Conservation (phyloP, 1,284 basidiomycete genomes). For the Ganoderma leucocontextum region DNA sequence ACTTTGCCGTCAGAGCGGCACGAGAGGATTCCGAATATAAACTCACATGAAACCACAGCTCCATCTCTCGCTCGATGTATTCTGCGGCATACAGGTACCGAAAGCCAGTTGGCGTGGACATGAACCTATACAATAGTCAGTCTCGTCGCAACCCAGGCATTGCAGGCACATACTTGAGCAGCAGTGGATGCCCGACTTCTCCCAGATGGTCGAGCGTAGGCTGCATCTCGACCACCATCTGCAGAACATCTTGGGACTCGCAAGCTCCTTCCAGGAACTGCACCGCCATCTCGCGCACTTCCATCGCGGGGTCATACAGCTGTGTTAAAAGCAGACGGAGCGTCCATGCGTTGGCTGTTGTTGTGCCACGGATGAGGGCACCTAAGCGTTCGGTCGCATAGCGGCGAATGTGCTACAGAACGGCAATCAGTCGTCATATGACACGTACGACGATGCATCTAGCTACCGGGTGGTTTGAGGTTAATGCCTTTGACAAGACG, state of each 20-base stretch:
- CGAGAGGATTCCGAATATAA: background rate
- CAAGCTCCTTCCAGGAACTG: slow-evolving; percentile 92
- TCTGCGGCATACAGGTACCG: slow-evolving; percentile 90
- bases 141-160: background rate
- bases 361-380: slow-evolving; percentile 72
- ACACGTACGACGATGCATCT: slow-evolving; percentile 14
- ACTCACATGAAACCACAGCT: slow-evolving; percentile 92
- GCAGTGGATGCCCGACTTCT: slow-evolving; percentile 88
- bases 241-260: slow-evolving; percentile 82
- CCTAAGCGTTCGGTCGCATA: slow-evolving; percentile 92
- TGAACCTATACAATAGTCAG: slow-evolving; percentile 67
- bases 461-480: slow-evolving; percentile 84
- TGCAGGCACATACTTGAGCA: slow-evolving; percentile 76
- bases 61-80: slow-evolving; percentile 95
- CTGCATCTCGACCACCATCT: slow-evolving; percentile 93
- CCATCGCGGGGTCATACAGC: slow-evolving; percentile 90
- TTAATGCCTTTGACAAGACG: slow-evolving; percentile 91
- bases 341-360: slow-evolving; percentile 82
- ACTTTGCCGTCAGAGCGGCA: background rate
- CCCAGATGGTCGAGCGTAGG: slow-evolving; percentile 96
- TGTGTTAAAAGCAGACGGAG: slow-evolving; percentile 92
- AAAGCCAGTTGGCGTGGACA: slow-evolving; percentile 94
- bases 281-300: slow-evolving; percentile 92
- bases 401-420: slow-evolving; percentile 78
- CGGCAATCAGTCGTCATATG: background rate